phyloP scores from a whole-genome alignment of 73 alveolate genomes.

The Paramecium bursaria region DNA sequence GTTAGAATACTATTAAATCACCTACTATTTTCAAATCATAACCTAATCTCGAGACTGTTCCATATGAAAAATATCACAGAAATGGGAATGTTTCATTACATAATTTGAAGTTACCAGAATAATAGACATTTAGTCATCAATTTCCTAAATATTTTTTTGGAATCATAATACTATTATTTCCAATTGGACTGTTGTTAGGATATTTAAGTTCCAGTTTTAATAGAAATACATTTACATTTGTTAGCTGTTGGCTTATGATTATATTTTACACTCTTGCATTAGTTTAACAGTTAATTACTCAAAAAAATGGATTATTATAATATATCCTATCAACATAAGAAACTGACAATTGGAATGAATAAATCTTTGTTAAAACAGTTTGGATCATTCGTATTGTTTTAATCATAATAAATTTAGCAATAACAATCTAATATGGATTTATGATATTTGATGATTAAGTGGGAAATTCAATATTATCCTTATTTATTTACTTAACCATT shows the following conservation, averaged over 20 bases:
- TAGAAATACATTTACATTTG: constrained; percentile 29
- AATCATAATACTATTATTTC: constrained; percentile 6
- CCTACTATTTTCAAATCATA: not conserved
- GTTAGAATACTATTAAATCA: not conserved
- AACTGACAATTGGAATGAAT: constrained; percentile 54
- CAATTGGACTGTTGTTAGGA: constrained; percentile 25
- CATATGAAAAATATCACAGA: constrained; percentile 48
- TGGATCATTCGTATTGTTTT: constrained; percentile 36
- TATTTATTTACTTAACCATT: constrained; percentile 8
- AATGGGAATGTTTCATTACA: constrained; percentile 50
- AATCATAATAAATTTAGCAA: constrained; percentile 5
- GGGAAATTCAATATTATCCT: constrained; percentile 29
- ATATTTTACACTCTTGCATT: not conserved
- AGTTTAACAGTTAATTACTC: not conserved
- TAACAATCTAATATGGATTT: constrained; percentile 29
- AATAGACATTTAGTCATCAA: not conserved
- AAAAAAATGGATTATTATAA: constrained; percentile 24
- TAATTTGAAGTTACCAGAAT: constrained; percentile 32
- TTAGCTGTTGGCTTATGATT: constrained; percentile 20
- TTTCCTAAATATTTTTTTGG: not conserved
- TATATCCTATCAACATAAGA: constrained; percentile 33
- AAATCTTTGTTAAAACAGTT: constrained; percentile 10
- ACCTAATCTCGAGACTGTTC: not conserved
- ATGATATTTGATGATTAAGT: not conserved
- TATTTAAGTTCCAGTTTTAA: constrained; percentile 5